Conservation (phyloP, 179 eudicot genomes). For the Drosera spatulata region DNA sequence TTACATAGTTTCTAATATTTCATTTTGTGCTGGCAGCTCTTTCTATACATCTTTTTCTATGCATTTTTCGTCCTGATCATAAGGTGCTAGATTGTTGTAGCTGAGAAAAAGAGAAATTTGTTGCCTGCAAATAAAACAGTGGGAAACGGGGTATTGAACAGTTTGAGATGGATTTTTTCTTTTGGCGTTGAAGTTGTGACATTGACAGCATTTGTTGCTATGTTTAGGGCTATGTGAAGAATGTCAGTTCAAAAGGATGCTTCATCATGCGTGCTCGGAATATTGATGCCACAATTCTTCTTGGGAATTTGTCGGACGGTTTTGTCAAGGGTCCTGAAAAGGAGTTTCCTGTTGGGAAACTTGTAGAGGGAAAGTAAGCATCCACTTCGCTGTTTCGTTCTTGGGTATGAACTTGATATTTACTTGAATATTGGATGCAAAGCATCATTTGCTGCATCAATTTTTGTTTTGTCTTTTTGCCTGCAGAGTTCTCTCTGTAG, state of each 20-base stretch:
- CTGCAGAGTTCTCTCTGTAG: slow-evolving; percentile 67
- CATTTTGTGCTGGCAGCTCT: no score
- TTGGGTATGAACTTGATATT: background rate
- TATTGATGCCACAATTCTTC: slow-evolving; percentile 67
- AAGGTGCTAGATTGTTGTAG: no score
- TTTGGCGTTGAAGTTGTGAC: background rate
- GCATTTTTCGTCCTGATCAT: no score
- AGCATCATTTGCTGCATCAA: background rate
- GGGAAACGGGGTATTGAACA: no score
- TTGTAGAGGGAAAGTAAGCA: slow-evolving; percentile 63
- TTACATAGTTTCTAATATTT: no score
- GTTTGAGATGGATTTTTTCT: background rate
- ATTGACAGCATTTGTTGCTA: background rate
- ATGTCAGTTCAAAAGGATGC: slow-evolving; percentile 67
- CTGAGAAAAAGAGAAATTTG: no score
- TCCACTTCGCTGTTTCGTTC: background rate
- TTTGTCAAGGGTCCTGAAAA: slow-evolving; percentile 56
- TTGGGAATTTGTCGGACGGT: slow-evolving; percentile 71
- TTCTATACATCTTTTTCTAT: no score
- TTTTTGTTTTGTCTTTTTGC: background rate
- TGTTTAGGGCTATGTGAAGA: slow-evolving; percentile 75
- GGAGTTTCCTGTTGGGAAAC: slow-evolving; percentile 84
- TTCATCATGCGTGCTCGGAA: slow-evolving; percentile 74
- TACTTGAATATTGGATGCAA: background rate
- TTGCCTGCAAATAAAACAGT: no score